Conservation (phyloP, 768 basidiomycete genomes). For the Multifurca ochricompacta region DNA sequence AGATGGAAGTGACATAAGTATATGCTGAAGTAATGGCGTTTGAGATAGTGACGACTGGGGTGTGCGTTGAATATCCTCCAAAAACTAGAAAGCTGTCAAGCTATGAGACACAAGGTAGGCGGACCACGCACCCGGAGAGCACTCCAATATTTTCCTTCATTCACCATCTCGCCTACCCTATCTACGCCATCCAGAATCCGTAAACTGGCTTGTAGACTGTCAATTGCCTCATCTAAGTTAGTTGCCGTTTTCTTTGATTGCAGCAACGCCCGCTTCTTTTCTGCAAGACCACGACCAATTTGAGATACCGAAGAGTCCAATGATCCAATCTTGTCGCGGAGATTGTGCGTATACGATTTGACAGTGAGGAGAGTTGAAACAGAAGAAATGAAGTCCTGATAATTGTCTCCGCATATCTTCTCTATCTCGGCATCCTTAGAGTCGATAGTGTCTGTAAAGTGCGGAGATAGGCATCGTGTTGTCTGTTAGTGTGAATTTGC, state of each 20-base stretch:
- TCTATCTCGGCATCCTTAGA: slow-evolving; percentile 96
- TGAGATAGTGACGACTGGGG: slow-evolving; percentile 83
- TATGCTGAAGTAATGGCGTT: slow-evolving; percentile 87
- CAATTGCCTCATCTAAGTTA: slow-evolving; percentile 95
- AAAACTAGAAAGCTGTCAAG: slow-evolving; percentile 50
- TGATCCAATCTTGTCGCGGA: slow-evolving; percentile 85
- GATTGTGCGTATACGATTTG: slow-evolving; percentile 90
- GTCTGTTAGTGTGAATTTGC: slow-evolving; percentile 79
- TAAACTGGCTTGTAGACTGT: slow-evolving; percentile 87
- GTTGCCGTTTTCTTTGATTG: slow-evolving; percentile 89
- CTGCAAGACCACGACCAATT: slow-evolving; percentile 78
- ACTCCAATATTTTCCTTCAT: slow-evolving; percentile 93
- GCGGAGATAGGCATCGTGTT: slow-evolving; percentile 84
- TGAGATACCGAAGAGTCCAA: slow-evolving; percentile 84
- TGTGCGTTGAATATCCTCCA: slow-evolving; percentile 91
- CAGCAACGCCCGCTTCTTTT: slow-evolving; percentile 87
- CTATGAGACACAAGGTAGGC: slow-evolving; percentile 21
- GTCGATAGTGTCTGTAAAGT: slow-evolving; percentile 83
- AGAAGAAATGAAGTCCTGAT: slow-evolving; percentile 95
- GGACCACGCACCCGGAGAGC: slow-evolving; percentile 72
- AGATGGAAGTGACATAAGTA: slow-evolving; percentile 87
- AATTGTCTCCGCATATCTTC: slow-evolving; percentile 91
- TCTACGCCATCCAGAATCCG: slow-evolving; percentile 89
- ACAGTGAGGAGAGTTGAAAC: slow-evolving; percentile 95
- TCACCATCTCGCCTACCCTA: slow-evolving; percentile 88